Evolutionary conservation across 371 early-diverging fungal species (phyloP).

Genomic region (Lichtheimia corymbifera): DNA sequence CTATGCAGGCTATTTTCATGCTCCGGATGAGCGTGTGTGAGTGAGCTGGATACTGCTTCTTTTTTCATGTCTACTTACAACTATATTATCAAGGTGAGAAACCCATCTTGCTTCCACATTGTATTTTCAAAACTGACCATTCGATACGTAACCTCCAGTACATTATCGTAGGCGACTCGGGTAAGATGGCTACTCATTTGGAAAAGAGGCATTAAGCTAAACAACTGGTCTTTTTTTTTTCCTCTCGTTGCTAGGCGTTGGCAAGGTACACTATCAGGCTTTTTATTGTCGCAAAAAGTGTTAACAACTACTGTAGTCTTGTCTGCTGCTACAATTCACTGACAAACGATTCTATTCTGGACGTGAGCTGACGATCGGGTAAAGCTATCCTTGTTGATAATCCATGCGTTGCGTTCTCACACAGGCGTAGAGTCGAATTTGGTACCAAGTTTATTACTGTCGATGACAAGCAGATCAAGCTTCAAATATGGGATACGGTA

Average conservation of each 20-base stretch:
- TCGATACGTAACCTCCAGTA: slow-evolving; percentile 21
- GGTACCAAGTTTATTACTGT: slow-evolving; percentile 80
- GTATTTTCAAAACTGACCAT: not conserved
- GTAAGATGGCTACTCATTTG: slow-evolving; percentile 16
- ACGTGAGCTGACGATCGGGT: slow-evolving; percentile 88
- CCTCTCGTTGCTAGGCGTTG: slow-evolving; percentile 24
- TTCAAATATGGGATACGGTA: slow-evolving; percentile 99
- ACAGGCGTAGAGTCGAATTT: slow-evolving; percentile 68
- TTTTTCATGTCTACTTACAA: slow-evolving; percentile 33
- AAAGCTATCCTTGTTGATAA: slow-evolving; percentile 6
- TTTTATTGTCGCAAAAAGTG: not conserved
- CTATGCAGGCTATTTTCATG: slow-evolving; percentile 1
- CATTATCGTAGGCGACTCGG: slow-evolving; percentile 52
- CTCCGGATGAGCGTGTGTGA: not conserved
- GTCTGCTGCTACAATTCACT: slow-evolving; percentile 80
- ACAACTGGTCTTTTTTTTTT: not conserved
- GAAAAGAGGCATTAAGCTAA: too few species aligned
- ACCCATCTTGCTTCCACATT: not conserved
- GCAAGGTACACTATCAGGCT: slow-evolving; percentile 16
- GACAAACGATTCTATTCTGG: slow-evolving; percentile 82
- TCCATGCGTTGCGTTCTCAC: too few species aligned
- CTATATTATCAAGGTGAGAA: slow-evolving; percentile 48
- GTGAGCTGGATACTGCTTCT: slow-evolving; percentile 5
- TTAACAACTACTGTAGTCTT: slow-evolving; percentile 54
- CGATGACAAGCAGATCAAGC: slow-evolving; percentile 84